Evolutionary conservation across 2,329 filamentous ascomycete genomes (phyloP).

Genomic region (Aspergillus sp.): DNA sequence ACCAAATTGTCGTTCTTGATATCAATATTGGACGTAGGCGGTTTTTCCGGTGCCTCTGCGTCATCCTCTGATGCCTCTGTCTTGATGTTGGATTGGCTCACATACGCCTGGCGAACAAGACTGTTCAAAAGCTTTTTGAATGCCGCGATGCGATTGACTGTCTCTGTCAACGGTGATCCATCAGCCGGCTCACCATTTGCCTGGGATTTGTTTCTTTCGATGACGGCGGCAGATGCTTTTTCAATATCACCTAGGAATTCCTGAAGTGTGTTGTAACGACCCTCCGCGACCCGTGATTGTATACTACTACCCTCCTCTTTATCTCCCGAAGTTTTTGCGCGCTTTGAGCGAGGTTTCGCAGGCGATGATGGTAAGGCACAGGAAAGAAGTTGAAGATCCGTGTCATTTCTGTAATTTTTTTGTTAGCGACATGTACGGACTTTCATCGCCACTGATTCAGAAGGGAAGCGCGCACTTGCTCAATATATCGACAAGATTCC

Average conservation of each 20-base stretch:
- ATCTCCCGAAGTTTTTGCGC: constrained; percentile 35
- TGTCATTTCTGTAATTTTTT: constrained; percentile 31
- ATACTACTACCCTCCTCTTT: constrained; percentile 31
- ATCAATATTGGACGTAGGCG: constrained; percentile 34
- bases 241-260: constrained; percentile 41
- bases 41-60: constrained; percentile 29
- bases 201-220: constrained; percentile 31
- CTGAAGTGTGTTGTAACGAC: constrained; percentile 35
- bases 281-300: constrained; percentile 32
- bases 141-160: constrained; percentile 43
- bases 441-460: constrained; percentile 6
- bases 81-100: constrained; percentile 29
- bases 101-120: constrained; percentile 60
- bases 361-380: constrained; percentile 32
- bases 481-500: constrained; percentile 29
- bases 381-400: constrained; percentile 39
- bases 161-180: constrained; percentile 26
- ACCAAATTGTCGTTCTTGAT: constrained; percentile 54
- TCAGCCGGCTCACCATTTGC: constrained; percentile 20
- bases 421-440: not conserved
- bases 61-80: constrained; percentile 30
- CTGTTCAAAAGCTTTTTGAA: constrained; percentile 62
- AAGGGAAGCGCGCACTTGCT: constrained; percentile 20
- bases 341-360: constrained; percentile 38
- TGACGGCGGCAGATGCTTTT: constrained; percentile 30